Percentiles rank a stretch among this genome's conserved stretches.
Evolutionary conservation across 139 green algal genomes (phyloP).

Genomic region (Closterium sp.): DNA sequence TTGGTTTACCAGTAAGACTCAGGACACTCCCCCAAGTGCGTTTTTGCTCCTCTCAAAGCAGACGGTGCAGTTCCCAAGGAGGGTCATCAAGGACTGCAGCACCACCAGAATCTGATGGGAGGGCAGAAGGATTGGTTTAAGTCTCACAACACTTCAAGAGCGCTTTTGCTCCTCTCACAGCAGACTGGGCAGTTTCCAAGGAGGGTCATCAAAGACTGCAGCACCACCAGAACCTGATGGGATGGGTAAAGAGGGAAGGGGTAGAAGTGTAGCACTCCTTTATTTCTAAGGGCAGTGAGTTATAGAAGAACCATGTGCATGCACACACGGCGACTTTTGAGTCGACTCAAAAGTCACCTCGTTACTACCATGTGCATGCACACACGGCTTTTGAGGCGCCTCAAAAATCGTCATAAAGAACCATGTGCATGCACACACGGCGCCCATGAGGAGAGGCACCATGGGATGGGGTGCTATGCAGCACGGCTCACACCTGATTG

Average conservation of each 20-base stretch:
- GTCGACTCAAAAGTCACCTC: too few species aligned
- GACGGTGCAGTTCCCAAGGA: background rate
- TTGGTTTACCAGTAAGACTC: too few species aligned
- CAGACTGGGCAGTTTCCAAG: background rate
- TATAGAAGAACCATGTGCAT: too few species aligned
- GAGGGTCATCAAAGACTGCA: background rate
- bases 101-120: background rate
- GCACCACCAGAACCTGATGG: background rate
- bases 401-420: background rate
- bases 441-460: slow-evolving; percentile 45
- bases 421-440: slow-evolving; percentile 55
- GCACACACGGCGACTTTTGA: too few species aligned
- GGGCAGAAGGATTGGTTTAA: too few species aligned
- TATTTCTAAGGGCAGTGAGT: too few species aligned
- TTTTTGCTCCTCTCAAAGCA: too few species aligned
- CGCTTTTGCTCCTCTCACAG: too few species aligned
- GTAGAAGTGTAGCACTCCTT: too few species aligned
- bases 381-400: background rate
- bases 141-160: too few species aligned
- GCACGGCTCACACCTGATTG: too few species aligned
- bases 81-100: background rate
- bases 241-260: background rate
- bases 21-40: too few species aligned
- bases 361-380: background rate
- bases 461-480: slow-evolving; percentile 29